Evolutionary conservation across 768 basidiomycete genomes (phyloP), one percentile per base, ranked within the genome.

Genomic region (Cystofilobasidium bisporidii): DNA sequence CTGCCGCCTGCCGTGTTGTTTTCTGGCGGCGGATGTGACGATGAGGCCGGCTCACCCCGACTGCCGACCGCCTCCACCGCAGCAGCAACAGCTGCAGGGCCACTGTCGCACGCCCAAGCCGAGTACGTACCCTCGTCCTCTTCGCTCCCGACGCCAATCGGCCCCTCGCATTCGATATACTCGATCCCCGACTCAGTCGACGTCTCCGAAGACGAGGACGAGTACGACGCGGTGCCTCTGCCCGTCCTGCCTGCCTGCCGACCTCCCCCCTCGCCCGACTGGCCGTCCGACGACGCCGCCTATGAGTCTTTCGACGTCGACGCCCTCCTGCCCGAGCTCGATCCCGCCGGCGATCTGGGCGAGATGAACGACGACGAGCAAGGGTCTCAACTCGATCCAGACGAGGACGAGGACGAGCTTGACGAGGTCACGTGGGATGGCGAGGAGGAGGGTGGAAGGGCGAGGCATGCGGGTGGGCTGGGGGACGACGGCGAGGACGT

Each of bases 321-420:
- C 72, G 87, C 83, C 24, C 40, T 24, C n/a, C 40, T 24, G 40
- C 55, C 55, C 40, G 64, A 45, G 24, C 56, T 60, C 38, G 84
- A 84, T 10, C 89, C 88, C 88, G 83, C 79, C 50, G 84, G 79
- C 72, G 87, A 83, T 15, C 88, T 90, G 71, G 89, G 91, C 71
- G 89, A 86, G 10, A 76, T 75, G 66, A 71, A 76, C 24, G 73
- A 76, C 53, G 72, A 73, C 33, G 72, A 74, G 65, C 64, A 72
- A 58, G 69, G 55, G 38, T 73, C 72, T 8, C 71, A 70, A 30
- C 73, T 73, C 10, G 71, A 70, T 22, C 57, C 63, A 28, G 47
- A 69, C 24, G 77, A 76, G 22, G 74, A 78, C 18, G 72, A 71
- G 14, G 73, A 72, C 17, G 77, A 77, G 24, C 26, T 56, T 4